Percentiles rank a stretch among this genome's conserved stretches.
Conservation (phyloP, 495 filamentous ascomycete species). For the Hypoxylon fuscum region DNA sequence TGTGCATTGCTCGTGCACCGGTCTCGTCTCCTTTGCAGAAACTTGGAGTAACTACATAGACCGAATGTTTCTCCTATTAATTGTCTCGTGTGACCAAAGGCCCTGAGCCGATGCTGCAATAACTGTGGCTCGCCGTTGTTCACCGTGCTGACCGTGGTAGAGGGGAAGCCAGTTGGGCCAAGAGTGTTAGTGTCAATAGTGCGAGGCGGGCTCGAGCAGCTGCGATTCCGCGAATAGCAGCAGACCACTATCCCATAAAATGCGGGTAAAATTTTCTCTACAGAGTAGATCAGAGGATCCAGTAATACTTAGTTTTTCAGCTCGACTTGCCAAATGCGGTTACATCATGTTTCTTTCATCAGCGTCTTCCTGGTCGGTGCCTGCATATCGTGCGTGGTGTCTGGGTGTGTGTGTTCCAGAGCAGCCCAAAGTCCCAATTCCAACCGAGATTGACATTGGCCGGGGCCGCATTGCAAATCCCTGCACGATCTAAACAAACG, state of each 20-base stretch:
- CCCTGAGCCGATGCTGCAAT: slow-evolving; percentile 5
- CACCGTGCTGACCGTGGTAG: neutral
- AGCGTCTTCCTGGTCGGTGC: slow-evolving; percentile 10
- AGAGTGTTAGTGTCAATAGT: slow-evolving; percentile 31
- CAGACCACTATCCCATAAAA: slow-evolving; percentile 19
- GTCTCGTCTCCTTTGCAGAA: neutral
- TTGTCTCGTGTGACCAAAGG: slow-evolving; percentile 9
- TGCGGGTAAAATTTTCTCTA: no score
- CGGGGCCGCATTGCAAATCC: slow-evolving; percentile 19
- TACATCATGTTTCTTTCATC: slow-evolving; percentile 15
- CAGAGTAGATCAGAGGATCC: slow-evolving; percentile 37
- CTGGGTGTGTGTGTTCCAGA: slow-evolving; percentile 14
- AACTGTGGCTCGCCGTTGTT: slow-evolving; percentile 4
- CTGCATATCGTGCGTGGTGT: slow-evolving; percentile 23
- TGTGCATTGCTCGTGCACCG: neutral
- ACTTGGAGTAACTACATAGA: neutral
- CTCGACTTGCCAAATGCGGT: slow-evolving; percentile 30
- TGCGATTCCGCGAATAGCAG: slow-evolving; percentile 22
- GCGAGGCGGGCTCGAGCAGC: slow-evolving; percentile 14
- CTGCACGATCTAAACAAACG: slow-evolving; percentile 31
- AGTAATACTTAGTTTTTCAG: slow-evolving; percentile 7
- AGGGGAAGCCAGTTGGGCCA: slow-evolving; percentile 19
- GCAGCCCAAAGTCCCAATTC: slow-evolving; percentile 18
- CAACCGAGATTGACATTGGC: slow-evolving; percentile 27
- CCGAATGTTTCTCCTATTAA: neutral